Percentiles rank a stretch among this genome's conserved stretches.
phyloP scores from a whole-genome alignment of 768 basidiomycete genomes.

The Pleurotus salmoneostramineus region DNA sequence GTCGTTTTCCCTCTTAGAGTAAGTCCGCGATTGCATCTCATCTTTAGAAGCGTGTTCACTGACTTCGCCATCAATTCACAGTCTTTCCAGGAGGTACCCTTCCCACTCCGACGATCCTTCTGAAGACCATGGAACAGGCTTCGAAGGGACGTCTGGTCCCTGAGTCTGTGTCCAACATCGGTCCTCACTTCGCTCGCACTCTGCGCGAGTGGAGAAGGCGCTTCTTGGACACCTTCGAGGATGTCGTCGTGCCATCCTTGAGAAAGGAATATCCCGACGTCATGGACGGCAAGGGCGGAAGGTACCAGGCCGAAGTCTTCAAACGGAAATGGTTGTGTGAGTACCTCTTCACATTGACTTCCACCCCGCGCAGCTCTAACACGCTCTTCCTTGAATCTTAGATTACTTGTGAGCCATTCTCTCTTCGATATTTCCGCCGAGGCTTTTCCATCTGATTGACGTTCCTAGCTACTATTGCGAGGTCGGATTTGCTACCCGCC shows the following conservation, averaged over 20 bases:
- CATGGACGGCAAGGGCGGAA: conserved; percentile 38
- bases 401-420: conserved; percentile 41
- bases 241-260: conserved; percentile 55
- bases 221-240: conserved; percentile 56
- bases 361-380: neutral
- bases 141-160: conserved; percentile 54
- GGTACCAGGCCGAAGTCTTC: conserved; percentile 67
- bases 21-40: too few species aligned
- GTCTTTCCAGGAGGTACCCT: conserved; percentile 73
- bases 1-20: too few species aligned
- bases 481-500: conserved; percentile 64
- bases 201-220: conserved; percentile 70
- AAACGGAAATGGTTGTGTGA: conserved; percentile 70
- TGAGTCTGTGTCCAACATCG: conserved; percentile 68
- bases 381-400: conserved; percentile 15
- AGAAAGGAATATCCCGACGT: conserved; percentile 56
- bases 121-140: conserved; percentile 45
- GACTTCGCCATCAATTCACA: conserved; percentile 12
- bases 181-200: conserved; percentile 74
- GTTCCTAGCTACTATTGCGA: conserved; percentile 62
- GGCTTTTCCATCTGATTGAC: neutral
- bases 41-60: too few species aligned
- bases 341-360: conserved; percentile 15
- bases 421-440: neutral
- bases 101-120: conserved; percentile 57